These are phyloP conservation scores for Colletotrichum spaethianum DNA, from an alignment of 2,329 filamentous ascomycete species.

Conservation along the genomic window DNA sequence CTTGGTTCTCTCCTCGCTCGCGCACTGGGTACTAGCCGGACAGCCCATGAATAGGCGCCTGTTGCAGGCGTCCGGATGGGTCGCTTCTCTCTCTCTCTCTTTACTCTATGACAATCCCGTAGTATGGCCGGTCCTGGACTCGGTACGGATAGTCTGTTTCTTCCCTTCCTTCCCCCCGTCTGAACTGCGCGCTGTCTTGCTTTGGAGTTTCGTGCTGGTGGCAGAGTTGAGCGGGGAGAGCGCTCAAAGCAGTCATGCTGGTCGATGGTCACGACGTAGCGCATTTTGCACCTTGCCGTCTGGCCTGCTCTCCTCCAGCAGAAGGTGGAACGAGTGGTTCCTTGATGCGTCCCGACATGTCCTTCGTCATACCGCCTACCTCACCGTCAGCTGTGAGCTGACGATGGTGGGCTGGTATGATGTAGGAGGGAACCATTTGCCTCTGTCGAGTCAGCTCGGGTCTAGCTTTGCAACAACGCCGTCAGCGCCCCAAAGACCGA, in stretches of 20 bases:
- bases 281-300: not conserved
- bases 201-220: not conserved
- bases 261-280: not conserved
- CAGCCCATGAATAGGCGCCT: constrained; percentile 5
- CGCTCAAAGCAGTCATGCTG: not conserved
- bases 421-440: constrained; percentile 1
- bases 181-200: constrained; percentile 3
- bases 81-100: not conserved
- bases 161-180: constrained; percentile 4
- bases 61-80: not conserved
- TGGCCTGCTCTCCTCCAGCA: not conserved
- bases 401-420: not conserved
- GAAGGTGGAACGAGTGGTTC: too few relatives aligned
- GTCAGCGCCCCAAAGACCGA: not conserved
- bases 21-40: constrained; percentile 13
- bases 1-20: not conserved
- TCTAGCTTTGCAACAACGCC: constrained; percentile 3
- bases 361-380: not conserved
- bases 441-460: not conserved
- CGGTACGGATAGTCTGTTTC: not conserved
- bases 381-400: not conserved
- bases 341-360: not conserved
- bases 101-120: not conserved
- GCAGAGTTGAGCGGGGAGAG: not conserved
- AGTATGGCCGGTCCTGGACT: constrained; percentile 7